Base-by-base conservation (phyloP, 2,329 filamentous ascomycete species). In the Cadophora malorum region DNA sequence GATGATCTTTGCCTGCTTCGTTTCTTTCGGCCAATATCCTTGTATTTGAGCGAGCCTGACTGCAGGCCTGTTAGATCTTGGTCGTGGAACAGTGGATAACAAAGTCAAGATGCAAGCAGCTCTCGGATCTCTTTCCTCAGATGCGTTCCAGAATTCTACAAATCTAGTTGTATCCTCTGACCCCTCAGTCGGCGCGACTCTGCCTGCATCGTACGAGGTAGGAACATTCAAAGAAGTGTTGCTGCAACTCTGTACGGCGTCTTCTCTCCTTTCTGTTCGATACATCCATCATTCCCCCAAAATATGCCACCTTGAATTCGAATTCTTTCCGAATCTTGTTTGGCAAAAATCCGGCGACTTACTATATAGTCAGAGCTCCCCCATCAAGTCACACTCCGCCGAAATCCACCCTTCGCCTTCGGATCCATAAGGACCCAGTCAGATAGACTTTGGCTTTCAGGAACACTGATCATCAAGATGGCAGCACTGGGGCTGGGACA, bases 401-500 rank as follows among this genome's bases (percentile, higher is more conserved):
- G 33, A 41, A 59, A 41, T 45, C 56, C 35, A 45, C 56, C 56
- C 56, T 45, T 59, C 28, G 4, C 33, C 38, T 28, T 59, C 33
- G 23, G 6, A 21, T 59, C 14, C n/a, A n/a, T 35, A 38, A 19
- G 33, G 53, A 56, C 53, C 33, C 31, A 55, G 14, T 31, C 52
- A 55, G 33, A 58, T 58, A 38, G 4, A 7, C 55, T 58, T 35
- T 21, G 28, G 35, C 21, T n/a, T 8, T 12, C 33, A 45, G 14
- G 23, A 8, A 21, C 9, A 25, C 35, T 23, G 35, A 45, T 45
- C 33, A 3, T 63, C 23, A 49, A 14, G 21, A 67, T 67, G 58
- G 50, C 59, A 7, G 31, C 33, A 33, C 7, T 50, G 35, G 65
- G 65, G 8, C 21, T 55, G n/a, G 65, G 65, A 16, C 65, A 67